Conservation (phyloP, 2,329 filamentous ascomycete species). For the Dryadomyces quercivorus region DNA sequence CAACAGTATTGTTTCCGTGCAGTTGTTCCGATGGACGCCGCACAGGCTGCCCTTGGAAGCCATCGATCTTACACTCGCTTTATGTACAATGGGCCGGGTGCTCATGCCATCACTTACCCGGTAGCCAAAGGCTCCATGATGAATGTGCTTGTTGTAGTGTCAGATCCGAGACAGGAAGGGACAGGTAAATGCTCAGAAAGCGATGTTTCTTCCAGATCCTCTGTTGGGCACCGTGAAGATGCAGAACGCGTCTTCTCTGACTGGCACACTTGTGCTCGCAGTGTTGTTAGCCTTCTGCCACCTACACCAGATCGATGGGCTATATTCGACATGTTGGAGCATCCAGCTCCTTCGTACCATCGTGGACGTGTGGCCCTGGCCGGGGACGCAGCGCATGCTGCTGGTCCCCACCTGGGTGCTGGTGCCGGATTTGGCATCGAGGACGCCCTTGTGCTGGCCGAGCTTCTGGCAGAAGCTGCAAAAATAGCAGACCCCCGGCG, state of each 20-base stretch:
- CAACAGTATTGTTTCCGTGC: conserved; percentile 51
- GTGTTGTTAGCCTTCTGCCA: conserved; percentile 30
- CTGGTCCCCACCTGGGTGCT: conserved; percentile 40
- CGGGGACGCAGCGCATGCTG: conserved; percentile 45
- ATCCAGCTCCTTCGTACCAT: conserved; percentile 31
- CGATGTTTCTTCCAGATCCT: conserved; percentile 16
- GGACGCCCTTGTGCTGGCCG: conserved; percentile 33
- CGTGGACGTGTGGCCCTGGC: conserved; percentile 32
- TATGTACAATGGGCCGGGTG: conserved; percentile 44
- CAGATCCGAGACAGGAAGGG: conserved; percentile 6
- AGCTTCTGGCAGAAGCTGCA: conserved; percentile 17
- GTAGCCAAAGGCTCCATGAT: conserved; percentile 41
- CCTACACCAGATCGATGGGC: conserved; percentile 40
- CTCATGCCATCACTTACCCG: conserved; percentile 49
- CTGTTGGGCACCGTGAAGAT: conserved; percentile 24
- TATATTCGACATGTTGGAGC: conserved; percentile 37
- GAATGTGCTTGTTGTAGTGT: conserved; percentile 40
- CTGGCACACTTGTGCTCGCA: conserved; percentile 27
- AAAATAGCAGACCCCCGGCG: neutral
- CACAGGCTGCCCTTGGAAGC: conserved; percentile 34
- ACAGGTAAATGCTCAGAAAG: neutral
- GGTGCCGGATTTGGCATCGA: conserved; percentile 45
- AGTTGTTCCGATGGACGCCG: conserved; percentile 47
- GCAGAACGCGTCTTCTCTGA: conserved; percentile 24
- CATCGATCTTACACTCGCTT: conserved; percentile 35